Base-by-base conservation (phyloP, 179 eudicot species). In the Beta corolliflora region DNA sequence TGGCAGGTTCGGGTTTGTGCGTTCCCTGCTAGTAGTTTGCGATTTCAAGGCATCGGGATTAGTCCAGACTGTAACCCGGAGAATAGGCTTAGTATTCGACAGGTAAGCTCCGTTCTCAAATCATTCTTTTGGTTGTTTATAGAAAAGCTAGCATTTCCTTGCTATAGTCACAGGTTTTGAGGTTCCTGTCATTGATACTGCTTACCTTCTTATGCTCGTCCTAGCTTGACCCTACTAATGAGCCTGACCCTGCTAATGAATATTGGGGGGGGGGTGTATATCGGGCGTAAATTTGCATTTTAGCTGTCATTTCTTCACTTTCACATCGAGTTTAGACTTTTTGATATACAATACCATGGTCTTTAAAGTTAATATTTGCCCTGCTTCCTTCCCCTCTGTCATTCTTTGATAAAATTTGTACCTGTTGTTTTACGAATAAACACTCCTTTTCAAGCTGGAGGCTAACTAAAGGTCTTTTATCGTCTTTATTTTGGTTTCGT, bases 61-160 rank as follows among this genome's bases (percentile, higher is more conserved):
- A 96, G 97, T 88, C 98, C 99, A 18, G 99, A 96, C 82, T 92
- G 96, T 87, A 96, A 92, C 87, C 99, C 99, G 9, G 93, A 90
- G 69, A 91, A 87, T 83, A 88, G 92, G 81, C 98, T 93, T 66
- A 87, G 87, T 68, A 87, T 89, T 52, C 85, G 99, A 80, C 92
- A 96, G 99, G 99, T 94, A 85, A 71, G 73, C 77, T 25, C 3
- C 53, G 31, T 44, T 75, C 56, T 66, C 41, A 41, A 9, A 5
- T 77, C 4, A 21, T 76, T n/a, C 36, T 18, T 16, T 50, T 21
- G 46, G 46, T 19, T 23, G 36, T 15, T 7, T 19, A 16, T 60
- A 60, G 19, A 18, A 68, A 59, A 16, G 54, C 70, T n/a, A 29
- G 9, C 18, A 45, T 82, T 61, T 21, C 9, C 41, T 44, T 46